phyloP scores from a whole-genome alignment of 176 grass and related monocot species.

The Otatea glauca region DNA sequence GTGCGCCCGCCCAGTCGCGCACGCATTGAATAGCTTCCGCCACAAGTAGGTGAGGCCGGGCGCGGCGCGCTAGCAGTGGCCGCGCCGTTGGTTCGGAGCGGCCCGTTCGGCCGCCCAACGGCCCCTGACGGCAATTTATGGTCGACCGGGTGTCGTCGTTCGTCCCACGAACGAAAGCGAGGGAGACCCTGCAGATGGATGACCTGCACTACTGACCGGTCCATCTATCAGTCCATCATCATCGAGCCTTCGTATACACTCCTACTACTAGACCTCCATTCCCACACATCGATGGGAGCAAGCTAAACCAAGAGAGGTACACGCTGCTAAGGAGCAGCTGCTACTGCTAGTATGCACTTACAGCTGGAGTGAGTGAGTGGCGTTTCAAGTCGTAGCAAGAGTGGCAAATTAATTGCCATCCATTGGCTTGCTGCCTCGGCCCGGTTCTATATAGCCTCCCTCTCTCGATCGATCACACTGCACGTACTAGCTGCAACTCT shows the following conservation, averaged over 20 bases:
- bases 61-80: background rate
- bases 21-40: slow-evolving; percentile 33
- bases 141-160: slow-evolving; percentile 40
- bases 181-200: background rate
- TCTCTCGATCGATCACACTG: background rate
- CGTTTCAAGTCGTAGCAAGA: slow-evolving; percentile 11
- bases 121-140: slow-evolving; percentile 74
- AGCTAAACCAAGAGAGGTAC: background rate
- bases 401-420: slow-evolving; percentile 51
- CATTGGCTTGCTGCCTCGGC: slow-evolving; percentile 14
- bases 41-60: slow-evolving; percentile 32
- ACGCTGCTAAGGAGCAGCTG: background rate
- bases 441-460: slow-evolving; percentile 36
- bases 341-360: background rate
- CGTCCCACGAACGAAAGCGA: background rate
- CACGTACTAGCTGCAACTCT: background rate
- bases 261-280: background rate
- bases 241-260: slow-evolving; percentile 6
- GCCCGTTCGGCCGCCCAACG: slow-evolving; percentile 50
- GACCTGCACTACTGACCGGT: background rate
- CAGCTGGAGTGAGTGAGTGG: slow-evolving; percentile 23
- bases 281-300: background rate
- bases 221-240: background rate
- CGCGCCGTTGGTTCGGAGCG: slow-evolving; percentile 34
- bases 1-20: background rate